phyloP scores from a whole-genome alignment of 176 grass and related monocot species.

The Miscanthus lutarioriparius region DNA sequence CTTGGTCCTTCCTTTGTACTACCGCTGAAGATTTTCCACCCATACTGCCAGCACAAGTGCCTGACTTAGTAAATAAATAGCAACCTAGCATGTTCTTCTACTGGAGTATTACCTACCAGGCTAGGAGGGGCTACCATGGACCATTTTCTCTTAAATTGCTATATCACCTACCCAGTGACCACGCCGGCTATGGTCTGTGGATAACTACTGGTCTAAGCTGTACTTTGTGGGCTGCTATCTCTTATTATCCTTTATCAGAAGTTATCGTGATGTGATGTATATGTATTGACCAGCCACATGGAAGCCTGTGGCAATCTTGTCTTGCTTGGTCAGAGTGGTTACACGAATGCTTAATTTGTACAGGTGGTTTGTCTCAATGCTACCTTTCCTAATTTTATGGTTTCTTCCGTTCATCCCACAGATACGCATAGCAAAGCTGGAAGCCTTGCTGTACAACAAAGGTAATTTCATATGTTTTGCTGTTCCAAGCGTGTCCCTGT shows the following conservation, averaged over 20 bases:
- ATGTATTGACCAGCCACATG: conserved; percentile 24
- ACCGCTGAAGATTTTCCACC: background rate
- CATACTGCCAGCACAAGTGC: background rate
- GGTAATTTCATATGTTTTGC: conserved; percentile 43
- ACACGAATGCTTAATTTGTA: conserved; percentile 13
- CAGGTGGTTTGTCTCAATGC: conserved; percentile 20
- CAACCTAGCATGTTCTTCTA: conserved; percentile 1
- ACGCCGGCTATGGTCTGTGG: background rate
- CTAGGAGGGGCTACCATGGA: conserved; percentile 7
- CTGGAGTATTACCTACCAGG: background rate
- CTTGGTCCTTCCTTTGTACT: background rate
- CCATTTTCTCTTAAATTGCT: conserved; percentile 1
- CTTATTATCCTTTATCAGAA: conserved; percentile 1
- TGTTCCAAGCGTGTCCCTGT: background rate
- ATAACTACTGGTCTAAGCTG: conserved; percentile 4
- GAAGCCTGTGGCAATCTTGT: conserved; percentile 6
- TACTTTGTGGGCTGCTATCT: background rate
- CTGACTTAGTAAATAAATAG: background rate
- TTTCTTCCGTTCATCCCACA: conserved; percentile 21
- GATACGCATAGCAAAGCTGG: conserved; percentile 71
- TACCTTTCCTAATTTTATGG: conserved; percentile 17
- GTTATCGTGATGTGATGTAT: conserved; percentile 1
- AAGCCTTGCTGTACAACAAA: conserved; percentile 57
- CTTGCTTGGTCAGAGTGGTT: conserved; percentile 15
- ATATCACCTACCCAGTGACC: conserved; percentile 7